Conservation (phyloP, 495 filamentous ascomycete genomes). For the Lasiosphaeriaceae sp. region DNA sequence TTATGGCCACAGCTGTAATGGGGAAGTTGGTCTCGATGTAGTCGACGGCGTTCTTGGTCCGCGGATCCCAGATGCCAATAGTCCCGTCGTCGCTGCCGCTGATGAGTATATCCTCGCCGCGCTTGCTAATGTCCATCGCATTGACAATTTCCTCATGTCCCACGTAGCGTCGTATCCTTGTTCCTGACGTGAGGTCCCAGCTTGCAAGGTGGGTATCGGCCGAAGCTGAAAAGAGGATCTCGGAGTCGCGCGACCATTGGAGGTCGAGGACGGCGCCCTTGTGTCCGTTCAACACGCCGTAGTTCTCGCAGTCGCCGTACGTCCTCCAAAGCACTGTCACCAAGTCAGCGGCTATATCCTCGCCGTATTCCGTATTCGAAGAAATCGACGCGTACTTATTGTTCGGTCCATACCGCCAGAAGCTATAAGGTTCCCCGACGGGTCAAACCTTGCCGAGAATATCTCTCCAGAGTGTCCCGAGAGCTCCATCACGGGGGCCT, state of each 20-base stretch:
- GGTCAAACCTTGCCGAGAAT: constrained; percentile 87
- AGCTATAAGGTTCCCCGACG: constrained; percentile 80
- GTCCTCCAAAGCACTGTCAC: constrained; percentile 83
- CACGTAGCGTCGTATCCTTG: constrained; percentile 82
- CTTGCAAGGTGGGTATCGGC: constrained; percentile 88
- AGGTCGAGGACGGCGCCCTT: constrained; percentile 87
- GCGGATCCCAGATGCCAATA: constrained; percentile 95
- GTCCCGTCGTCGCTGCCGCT: constrained; percentile 90
- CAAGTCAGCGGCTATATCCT: constrained; percentile 12
- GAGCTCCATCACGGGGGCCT: constrained; percentile 93
- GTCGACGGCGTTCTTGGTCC: constrained; percentile 83
- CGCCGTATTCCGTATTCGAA: neutral
- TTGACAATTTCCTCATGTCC: constrained; percentile 96
- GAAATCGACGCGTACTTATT: constrained; percentile 59
- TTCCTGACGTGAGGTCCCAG: constrained; percentile 88
- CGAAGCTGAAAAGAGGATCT: constrained; percentile 86
- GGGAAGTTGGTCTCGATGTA: constrained; percentile 91
- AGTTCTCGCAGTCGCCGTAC: constrained; percentile 89
- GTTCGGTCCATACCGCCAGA: constrained; percentile 93
- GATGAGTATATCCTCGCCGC: constrained; percentile 84
- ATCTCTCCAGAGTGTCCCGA: constrained; percentile 78
- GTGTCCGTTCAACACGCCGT: constrained; percentile 81
- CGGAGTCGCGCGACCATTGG: constrained; percentile 93
- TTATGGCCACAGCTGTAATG: constrained; percentile 83
- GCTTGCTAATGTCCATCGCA: constrained; percentile 75